Conservation (phyloP, 768 basidiomycete species). For the Hemileccinum rubropunctum region DNA sequence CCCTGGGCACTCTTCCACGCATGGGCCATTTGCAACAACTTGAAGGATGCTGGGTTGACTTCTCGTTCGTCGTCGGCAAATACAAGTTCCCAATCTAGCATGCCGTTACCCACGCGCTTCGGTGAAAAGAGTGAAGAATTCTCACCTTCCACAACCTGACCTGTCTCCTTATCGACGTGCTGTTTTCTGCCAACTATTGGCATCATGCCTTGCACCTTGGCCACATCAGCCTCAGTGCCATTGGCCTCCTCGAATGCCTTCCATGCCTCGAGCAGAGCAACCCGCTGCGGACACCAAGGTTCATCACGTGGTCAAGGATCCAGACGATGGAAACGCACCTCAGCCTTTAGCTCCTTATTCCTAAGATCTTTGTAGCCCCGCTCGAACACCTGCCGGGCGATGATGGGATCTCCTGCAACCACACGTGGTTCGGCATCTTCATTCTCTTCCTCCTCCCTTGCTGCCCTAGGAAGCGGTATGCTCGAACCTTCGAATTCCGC, state of each 20-base stretch:
- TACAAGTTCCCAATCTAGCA: slow-evolving; percentile 86
- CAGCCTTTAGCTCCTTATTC: slow-evolving; percentile 76
- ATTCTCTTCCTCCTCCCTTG: slow-evolving; percentile 64
- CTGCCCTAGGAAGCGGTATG: slow-evolving; percentile 60
- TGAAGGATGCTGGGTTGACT: slow-evolving; percentile 90
- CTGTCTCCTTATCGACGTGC: slow-evolving; percentile 80
- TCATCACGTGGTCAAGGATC: slow-evolving; percentile 1
- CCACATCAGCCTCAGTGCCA: slow-evolving; percentile 69
- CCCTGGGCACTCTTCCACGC: slow-evolving; percentile 72
- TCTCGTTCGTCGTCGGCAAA: slow-evolving; percentile 97
- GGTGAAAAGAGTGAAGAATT: slow-evolving; percentile 2
- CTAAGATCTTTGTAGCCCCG: slow-evolving; percentile 87
- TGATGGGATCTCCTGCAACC: slow-evolving; percentile 65
- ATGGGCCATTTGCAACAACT: slow-evolving; percentile 94
- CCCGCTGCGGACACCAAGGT: slow-evolving; percentile 54
- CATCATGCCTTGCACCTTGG: slow-evolving; percentile 89
- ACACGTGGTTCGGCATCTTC: slow-evolving; percentile 52
- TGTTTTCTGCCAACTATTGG: slow-evolving; percentile 86
- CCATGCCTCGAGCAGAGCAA: slow-evolving; percentile 91
- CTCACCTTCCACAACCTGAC: slow-evolving; percentile 83
- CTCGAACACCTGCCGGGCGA: slow-evolving; percentile 80
- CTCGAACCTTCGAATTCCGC: slow-evolving; percentile 87
- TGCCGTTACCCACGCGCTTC: not conserved
- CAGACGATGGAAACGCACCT: slow-evolving; percentile 49
- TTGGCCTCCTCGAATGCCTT: slow-evolving; percentile 86